phyloP scores from a whole-genome alignment of 768 basidiomycete genomes.

The Cubamyces lactineus region DNA sequence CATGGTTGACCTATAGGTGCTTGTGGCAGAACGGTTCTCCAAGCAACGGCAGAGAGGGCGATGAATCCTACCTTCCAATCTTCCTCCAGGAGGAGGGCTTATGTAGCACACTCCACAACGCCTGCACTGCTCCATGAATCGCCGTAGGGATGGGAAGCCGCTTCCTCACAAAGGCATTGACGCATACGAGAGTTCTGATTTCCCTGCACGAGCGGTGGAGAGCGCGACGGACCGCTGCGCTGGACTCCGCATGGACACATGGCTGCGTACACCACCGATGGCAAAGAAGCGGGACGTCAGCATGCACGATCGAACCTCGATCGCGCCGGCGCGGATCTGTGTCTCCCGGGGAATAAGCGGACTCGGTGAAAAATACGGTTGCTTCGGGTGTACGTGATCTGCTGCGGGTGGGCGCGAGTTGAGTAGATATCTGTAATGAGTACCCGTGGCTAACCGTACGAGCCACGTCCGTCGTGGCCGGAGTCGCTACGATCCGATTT shows the following conservation, averaged over 20 bases:
- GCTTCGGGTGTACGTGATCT: background rate
- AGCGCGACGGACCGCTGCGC: conserved; percentile 15
- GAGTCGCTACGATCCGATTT: background rate
- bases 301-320: conserved; percentile 10
- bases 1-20: background rate
- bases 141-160: conserved; percentile 8
- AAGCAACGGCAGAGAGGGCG: background rate
- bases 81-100: background rate
- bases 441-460: background rate
- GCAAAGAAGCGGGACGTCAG: conserved; percentile 12
- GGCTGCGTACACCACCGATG: conserved; percentile 1
- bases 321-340: conserved; percentile 10
- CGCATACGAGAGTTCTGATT: conserved; percentile 8
- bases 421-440: background rate
- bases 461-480: background rate
- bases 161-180: background rate
- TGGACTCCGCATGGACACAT: conserved; percentile 6
- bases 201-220: conserved; percentile 5
- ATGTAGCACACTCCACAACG: background rate
- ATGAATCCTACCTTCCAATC: background rate
- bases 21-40: background rate
- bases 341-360: background rate
- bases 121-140: background rate
- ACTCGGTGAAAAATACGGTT: background rate
- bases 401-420: background rate